Evolutionary conservation across 2,329 filamentous ascomycete species (phyloP).

Genomic region (Chalara sp.): DNA sequence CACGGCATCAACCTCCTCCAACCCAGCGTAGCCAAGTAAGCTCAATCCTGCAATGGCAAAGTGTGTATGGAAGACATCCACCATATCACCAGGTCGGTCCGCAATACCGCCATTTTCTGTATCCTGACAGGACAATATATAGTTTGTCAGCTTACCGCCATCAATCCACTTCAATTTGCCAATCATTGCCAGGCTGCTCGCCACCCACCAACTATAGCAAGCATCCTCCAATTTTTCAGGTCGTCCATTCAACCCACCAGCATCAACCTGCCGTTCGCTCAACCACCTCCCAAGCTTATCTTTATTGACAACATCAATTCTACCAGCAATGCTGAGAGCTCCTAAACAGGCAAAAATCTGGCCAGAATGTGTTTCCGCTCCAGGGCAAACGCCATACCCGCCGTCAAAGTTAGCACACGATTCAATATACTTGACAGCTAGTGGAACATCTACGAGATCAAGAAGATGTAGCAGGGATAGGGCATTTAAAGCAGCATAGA

Average conservation of each 20-base stretch:
- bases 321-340: constrained; percentile 74
- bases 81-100: constrained; percentile 87
- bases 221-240: constrained; percentile 96
- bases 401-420: constrained; percentile 91
- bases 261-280: constrained; percentile 82
- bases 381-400: constrained; percentile 82
- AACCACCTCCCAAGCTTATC: constrained; percentile 85
- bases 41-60: constrained; percentile 88
- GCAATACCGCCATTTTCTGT: constrained; percentile 76
- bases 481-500: constrained; percentile 85
- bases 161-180: constrained; percentile 90
- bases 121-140: constrained; percentile 88
- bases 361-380: constrained; percentile 88
- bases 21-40: constrained; percentile 67
- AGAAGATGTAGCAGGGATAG: constrained; percentile 76
- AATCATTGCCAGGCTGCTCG: constrained; percentile 87
- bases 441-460: constrained; percentile 67
- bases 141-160: constrained; percentile 65
- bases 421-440: constrained; percentile 72
- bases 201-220: constrained; percentile 99
- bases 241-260: constrained; percentile 85
- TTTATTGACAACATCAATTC: constrained; percentile 73
- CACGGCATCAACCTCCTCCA: constrained; percentile 77
- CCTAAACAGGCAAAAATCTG: constrained; percentile 94
- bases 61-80: constrained; percentile 92